Base-by-base conservation (phyloP, 257 asterid genomes). In the Catharanthus roseus region DNA sequence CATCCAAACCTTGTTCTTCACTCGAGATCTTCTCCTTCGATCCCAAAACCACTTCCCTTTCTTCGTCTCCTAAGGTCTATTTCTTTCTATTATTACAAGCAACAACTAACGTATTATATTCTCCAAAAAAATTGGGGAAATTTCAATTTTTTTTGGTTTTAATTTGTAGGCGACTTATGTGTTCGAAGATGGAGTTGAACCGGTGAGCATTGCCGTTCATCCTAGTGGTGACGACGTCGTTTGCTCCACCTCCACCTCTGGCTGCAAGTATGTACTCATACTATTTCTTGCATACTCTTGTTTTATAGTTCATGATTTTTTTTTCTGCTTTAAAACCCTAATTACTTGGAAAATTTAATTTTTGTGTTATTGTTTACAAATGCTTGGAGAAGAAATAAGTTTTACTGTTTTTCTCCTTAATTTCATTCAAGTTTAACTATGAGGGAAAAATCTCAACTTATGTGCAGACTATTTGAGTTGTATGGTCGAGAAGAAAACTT, bases 1-100 rank as follows among this genome's bases (percentile, higher is more conserved):
- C 91, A 33, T 77, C 44, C 29, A 19, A 49, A 18, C 70, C 69
- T 33, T 89, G 89, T 19, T 78, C 95, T 21, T 82, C 90, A 58
- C 82, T 95, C 72, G 95, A 95, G 86, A 83, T 95, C 50, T 91
- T 88, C 87, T 83, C 97, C 31, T 95, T 74, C 74, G 91, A 95
- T 80, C 78, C 88, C 53, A 68, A 45, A 23, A 77, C 85, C 42
- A 70, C 82, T 77, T 82, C 88, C 21, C 88, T 91, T 77, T 91
- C 96, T 42, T 72, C 90, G 10, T 85, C 93, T 63, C 95, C 97
- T 70, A 87, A 85, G 98, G 99, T 95, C 8, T 38, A 8, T 38
- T 38, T 3, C 42, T 38, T 38, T 38, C 42, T 38, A 38, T 38
- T 38, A 3, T 38, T 38, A 8, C 42, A 38, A 38, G 5, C 3